A percentile compares a stretch with the other conserved stretches of the same genome.
These are phyloP conservation scores for Neurospora sp. DNA, from an alignment of 2,329 filamentous ascomycete genomes.

Conservation along the genomic window DNA sequence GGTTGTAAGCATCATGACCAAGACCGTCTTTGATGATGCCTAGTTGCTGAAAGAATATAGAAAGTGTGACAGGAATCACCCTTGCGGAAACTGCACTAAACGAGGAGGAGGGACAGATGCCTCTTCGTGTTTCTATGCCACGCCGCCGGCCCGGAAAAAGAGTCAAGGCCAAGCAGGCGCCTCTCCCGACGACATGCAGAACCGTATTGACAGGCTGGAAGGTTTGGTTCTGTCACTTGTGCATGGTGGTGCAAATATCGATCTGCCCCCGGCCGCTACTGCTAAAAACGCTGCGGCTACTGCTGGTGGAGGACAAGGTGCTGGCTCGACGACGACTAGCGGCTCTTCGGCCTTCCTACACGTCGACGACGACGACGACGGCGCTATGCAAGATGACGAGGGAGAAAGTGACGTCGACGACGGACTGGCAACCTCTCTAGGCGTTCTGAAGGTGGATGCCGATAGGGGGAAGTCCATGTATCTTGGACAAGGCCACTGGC, in stretches of 20 bases:
- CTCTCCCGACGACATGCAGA: constrained; percentile 92
- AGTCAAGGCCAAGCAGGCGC: constrained; percentile 50
- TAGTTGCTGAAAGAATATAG: constrained; percentile 28
- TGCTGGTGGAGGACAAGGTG: constrained; percentile 16
- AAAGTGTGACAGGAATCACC: constrained; percentile 87
- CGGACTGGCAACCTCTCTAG: constrained; percentile 60
- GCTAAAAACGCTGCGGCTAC: constrained; percentile 21
- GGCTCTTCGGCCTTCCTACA: constrained; percentile 29
- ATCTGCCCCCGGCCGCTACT: constrained; percentile 27
- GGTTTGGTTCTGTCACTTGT: constrained; percentile 85
- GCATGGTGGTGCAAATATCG: constrained; percentile 63
- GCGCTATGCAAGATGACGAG: constrained; percentile 38
- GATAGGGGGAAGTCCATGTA: constrained; percentile 74
- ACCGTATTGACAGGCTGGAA: constrained; percentile 90
- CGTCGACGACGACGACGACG: constrained; percentile 49
- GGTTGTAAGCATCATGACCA: constrained; percentile 18
- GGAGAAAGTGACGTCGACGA: constrained; percentile 63
- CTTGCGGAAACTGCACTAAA: constrained; percentile 92
- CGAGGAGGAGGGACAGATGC: constrained; percentile 77
- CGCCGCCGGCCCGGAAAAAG: constrained; percentile 62
- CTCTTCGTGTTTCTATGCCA: constrained; percentile 74
- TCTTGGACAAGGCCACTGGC: constrained; percentile 76
- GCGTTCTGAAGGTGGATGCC: constrained; percentile 70
- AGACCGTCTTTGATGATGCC: neutral
- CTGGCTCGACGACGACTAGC: constrained; percentile 23